Base-by-base conservation (phyloP, 768 basidiomycete genomes). In the Dentipellis fragilis region DNA sequence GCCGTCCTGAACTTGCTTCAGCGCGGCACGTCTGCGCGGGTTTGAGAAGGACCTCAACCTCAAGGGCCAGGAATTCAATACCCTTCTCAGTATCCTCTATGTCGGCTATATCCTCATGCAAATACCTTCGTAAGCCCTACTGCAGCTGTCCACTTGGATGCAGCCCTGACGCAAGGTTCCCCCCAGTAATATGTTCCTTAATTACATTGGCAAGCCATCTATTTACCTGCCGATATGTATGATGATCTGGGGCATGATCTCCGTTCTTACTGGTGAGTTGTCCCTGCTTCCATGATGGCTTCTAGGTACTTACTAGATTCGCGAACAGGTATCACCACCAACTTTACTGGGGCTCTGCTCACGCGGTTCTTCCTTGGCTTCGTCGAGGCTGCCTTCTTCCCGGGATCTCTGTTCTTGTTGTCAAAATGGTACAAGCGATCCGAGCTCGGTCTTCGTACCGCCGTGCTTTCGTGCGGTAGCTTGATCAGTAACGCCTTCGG, bases 401-500 rank as follows among this genome's bases (percentile, higher is more conserved):
- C 85, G 51, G 85, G 83, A 23, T 79, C 83, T 17, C 68, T 87
- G 50, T 81, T 80, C 63, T 68, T 83, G 2, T 69, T 84, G 22
- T 83, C 81, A 0, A 81, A 80, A 64, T 83, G 87, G 89, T 90
- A 90, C 72, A 87, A 74, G 56, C 78, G 79, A 46, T 74, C 72
- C 35, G 89, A 91, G 64, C 72, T 91, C 40, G 88, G 85, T 40
- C 71, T 81, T 51, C 74, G 87, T 52, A 85, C 79, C 11, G 84
- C 87, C 5, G 65, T 85, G 49, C 73, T 90, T 34, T 79, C 78
- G 40, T 87, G 86, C 58, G 89, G 89, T 17, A 81, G 77, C 62
- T 72, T 91, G 29, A 81, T 90, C 52, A 83, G 81, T 54, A 93
- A 91, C 72, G 89, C 88, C 0, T 89, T 91, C 65, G 89, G 89